phyloP scores from a whole-genome alignment of 805 yeast genomes.

The Pichia cabralensis region DNA sequence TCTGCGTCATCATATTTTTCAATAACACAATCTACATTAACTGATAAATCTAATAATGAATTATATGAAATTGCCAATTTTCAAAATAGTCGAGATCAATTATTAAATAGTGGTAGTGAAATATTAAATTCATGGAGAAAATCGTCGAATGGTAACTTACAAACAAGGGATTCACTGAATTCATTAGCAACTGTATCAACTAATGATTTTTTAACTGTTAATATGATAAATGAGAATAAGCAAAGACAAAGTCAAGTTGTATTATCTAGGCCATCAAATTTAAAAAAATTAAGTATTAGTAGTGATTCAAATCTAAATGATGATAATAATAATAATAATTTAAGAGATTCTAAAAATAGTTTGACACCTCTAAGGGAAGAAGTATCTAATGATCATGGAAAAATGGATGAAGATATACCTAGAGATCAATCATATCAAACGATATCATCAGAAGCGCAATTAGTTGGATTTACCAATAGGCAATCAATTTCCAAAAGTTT shows the following conservation, averaged over 20 bases:
- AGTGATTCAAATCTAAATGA: slow-evolving; percentile 1
- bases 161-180: slow-evolving; percentile 53
- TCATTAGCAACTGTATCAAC: slow-evolving; percentile 82
- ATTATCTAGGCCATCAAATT: slow-evolving; percentile 2
- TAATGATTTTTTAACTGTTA: slow-evolving; percentile 68
- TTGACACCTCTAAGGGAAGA: slow-evolving; percentile 6
- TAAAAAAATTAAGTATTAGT: slow-evolving; percentile 3
- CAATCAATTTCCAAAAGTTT: slow-evolving; percentile 4
- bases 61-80: slow-evolving; percentile 7
- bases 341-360: slow-evolving; percentile 1
- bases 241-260: slow-evolving; percentile 27
- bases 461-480: slow-evolving; percentile 9
- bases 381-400: too few relatives aligned
- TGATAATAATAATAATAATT: neutral
- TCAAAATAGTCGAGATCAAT: slow-evolving; percentile 31
- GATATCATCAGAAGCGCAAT: slow-evolving; percentile 8
- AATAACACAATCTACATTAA: slow-evolving; percentile 39
- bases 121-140: slow-evolving; percentile 55
- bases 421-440: slow-evolving; percentile 8
- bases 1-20: slow-evolving; percentile 17
- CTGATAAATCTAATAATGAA: slow-evolving; percentile 28
- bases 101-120: slow-evolving; percentile 15
- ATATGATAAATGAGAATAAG: slow-evolving; percentile 54
- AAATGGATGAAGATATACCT: slow-evolving; percentile 1
- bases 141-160: slow-evolving; percentile 28